Conservation (phyloP, 192 early-diverging fungal genomes). For the Podila horticola region DNA sequence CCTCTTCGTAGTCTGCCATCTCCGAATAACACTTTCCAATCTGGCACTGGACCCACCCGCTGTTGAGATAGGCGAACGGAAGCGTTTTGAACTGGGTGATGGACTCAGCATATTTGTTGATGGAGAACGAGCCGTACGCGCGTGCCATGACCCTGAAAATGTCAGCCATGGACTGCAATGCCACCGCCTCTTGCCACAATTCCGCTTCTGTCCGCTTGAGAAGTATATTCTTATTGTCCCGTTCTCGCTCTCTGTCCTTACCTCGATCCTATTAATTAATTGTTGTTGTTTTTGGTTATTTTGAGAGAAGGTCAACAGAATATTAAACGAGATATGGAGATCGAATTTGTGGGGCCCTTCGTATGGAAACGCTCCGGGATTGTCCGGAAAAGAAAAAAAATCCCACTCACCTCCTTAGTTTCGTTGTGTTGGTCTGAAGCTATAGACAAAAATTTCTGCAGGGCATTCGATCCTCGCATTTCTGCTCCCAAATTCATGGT, state of each 20-base stretch:
- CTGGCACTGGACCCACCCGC: constrained; percentile 54
- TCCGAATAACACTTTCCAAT: constrained; percentile 54
- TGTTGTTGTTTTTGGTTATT: not conserved
- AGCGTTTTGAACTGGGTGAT: constrained; percentile 26
- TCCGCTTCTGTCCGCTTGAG: constrained; percentile 13
- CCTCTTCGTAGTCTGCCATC: constrained; percentile 51
- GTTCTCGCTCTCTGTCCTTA: not conserved
- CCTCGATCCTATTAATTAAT: constrained; percentile 11
- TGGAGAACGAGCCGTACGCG: constrained; percentile 30
- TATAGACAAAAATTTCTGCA: constrained; percentile 1
- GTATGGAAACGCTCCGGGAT: not conserved
- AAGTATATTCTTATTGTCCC: not conserved
- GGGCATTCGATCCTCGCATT: not conserved
- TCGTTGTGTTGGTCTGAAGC: not conserved
- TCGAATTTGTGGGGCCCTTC: not conserved
- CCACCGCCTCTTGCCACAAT: constrained; percentile 9
- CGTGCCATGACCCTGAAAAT: constrained; percentile 25
- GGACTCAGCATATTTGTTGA: constrained; percentile 41
- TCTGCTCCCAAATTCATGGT: not conserved
- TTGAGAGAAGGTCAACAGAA: not conserved
- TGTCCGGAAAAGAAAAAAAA: not conserved
- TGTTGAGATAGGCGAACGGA: constrained; percentile 34
- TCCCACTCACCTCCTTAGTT: not conserved
- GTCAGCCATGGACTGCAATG: constrained; percentile 11
- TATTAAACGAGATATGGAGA: not conserved